A percentile compares a stretch with the other conserved stretches of the same genome.
These are phyloP conservation scores for Hirschioporus abietinus DNA, from an alignment of 768 basidiomycete species.

Conservation along the genomic window DNA sequence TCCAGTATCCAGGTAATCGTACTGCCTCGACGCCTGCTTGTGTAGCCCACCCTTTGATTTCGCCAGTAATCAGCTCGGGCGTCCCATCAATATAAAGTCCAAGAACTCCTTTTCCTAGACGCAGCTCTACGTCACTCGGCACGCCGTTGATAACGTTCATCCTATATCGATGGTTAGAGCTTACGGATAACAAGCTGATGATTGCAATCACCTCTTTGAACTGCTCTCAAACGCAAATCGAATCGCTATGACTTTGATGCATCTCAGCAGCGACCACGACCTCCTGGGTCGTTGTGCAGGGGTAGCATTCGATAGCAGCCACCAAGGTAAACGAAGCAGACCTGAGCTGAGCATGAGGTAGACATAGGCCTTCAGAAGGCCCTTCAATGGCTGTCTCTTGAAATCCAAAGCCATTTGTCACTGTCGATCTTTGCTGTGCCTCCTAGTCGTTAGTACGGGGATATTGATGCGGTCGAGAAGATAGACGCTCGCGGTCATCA, in stretches of 20 bases:
- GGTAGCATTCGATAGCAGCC: slow-evolving; percentile 35
- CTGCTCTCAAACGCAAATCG: not conserved
- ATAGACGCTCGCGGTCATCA: not conserved
- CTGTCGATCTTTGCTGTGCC: not conserved
- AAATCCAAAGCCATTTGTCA: slow-evolving; percentile 13
- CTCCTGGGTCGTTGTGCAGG: slow-evolving; percentile 36
- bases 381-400: slow-evolving; percentile 41
- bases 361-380: slow-evolving; percentile 32
- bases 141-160: slow-evolving; percentile 27
- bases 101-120: slow-evolving; percentile 33
- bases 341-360: slow-evolving; percentile 36
- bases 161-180: slow-evolving; percentile 19
- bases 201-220: not conserved
- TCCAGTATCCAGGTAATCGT: slow-evolving; percentile 55
- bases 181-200: not conserved
- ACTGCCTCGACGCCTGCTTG: slow-evolving; percentile 34
- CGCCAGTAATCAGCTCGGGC: slow-evolving; percentile 38
- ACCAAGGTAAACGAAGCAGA: slow-evolving; percentile 43
- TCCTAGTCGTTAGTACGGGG: not conserved
- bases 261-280: slow-evolving; percentile 41
- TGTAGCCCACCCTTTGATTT: slow-evolving; percentile 36
- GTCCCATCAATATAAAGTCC: slow-evolving; percentile 46
- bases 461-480: not conserved
- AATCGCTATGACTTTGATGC: slow-evolving; percentile 23
- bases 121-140: slow-evolving; percentile 38